Evolutionary conservation across 2,329 filamentous ascomycete genomes (phyloP).

Genomic region (Neocatenulostroma microsporum): DNA sequence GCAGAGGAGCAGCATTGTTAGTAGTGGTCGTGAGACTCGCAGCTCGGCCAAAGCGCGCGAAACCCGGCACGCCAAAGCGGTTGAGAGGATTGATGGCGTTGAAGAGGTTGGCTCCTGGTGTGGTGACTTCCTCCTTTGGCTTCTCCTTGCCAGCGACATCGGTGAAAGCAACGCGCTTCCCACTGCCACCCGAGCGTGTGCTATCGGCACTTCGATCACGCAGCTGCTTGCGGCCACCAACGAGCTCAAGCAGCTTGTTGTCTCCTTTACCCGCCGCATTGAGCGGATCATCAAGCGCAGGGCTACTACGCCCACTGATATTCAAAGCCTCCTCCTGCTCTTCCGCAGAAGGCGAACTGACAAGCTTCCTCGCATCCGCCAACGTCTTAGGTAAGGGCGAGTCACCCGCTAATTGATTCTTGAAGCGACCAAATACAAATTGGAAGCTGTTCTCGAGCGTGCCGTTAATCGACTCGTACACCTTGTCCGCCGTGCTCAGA

Average conservation of each 20-base stretch:
- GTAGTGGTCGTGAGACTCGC: slow-evolving; percentile 14
- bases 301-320: slow-evolving; percentile 26
- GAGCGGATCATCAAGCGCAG: slow-evolving; percentile 24
- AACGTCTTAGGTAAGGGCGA: slow-evolving; percentile 69
- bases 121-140: slow-evolving; percentile 13
- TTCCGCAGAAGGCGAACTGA: slow-evolving; percentile 52
- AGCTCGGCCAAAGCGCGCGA: slow-evolving; percentile 29
- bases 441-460: slow-evolving; percentile 90
- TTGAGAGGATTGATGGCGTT: slow-evolving; percentile 31
- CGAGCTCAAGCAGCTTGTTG: slow-evolving; percentile 58
- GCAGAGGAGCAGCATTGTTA: slow-evolving; percentile 16
- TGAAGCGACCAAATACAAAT: slow-evolving; percentile 81
- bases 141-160: slow-evolving; percentile 4
- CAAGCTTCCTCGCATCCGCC: slow-evolving; percentile 83
- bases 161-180: slow-evolving; percentile 43
- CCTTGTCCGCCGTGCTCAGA: slow-evolving; percentile 80
- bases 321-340: slow-evolving; percentile 24
- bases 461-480: slow-evolving; percentile 83
- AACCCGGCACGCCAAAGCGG: slow-evolving; percentile 26
- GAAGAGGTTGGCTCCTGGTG: slow-evolving; percentile 16
- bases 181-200: slow-evolving; percentile 53
- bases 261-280: slow-evolving; percentile 21
- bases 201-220: slow-evolving; percentile 76
- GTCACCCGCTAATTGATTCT: slow-evolving; percentile 54
- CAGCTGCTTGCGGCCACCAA: slow-evolving; percentile 55